Conservation (phyloP, 2,329 filamentous ascomycete genomes). For the Epichloe typhina region DNA sequence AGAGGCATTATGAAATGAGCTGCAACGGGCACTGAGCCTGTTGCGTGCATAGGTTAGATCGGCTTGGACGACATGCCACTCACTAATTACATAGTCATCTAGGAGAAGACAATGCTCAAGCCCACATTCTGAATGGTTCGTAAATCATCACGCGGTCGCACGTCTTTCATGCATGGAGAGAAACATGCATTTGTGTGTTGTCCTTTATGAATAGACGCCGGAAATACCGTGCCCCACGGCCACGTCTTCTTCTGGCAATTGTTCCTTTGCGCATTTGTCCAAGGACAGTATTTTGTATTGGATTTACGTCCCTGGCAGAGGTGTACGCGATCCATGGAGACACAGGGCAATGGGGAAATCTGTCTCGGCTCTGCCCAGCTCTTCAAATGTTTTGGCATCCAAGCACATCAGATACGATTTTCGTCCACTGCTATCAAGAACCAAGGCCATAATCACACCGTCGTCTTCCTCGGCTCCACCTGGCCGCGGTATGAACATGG, state of each 20-base stretch:
- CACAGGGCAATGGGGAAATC: constrained; percentile 47
- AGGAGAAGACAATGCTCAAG: too few relatives aligned
- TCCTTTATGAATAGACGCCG: too few relatives aligned
- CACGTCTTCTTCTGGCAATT: too few relatives aligned
- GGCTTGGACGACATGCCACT: neutral
- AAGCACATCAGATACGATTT: constrained; percentile 54
- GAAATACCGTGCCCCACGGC: too few relatives aligned
- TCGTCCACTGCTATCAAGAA: constrained; percentile 46
- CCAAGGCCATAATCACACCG: constrained; percentile 47
- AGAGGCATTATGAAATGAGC: constrained; percentile 13
- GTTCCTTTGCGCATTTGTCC: too few relatives aligned
- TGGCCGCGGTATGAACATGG: constrained; percentile 47
- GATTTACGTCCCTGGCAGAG: neutral
- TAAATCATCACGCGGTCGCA: too few relatives aligned
- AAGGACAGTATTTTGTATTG: too few relatives aligned
- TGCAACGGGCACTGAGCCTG: constrained; percentile 3
- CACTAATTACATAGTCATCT: too few relatives aligned
- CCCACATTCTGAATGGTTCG: too few relatives aligned
- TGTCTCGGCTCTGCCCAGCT: constrained; percentile 51
- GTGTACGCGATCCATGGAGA: constrained; percentile 46
- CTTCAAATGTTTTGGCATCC: constrained; percentile 47
- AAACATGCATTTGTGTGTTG: too few relatives aligned
- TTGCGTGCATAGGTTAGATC: neutral
- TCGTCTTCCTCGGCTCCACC: constrained; percentile 42
- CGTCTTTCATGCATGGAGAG: too few relatives aligned